Percentiles rank a stretch among this genome's conserved stretches.
These are phyloP conservation scores for Tolypocladium inflatum DNA, from an alignment of 2,329 filamentous ascomycete genomes.

Conservation along the genomic window DNA sequence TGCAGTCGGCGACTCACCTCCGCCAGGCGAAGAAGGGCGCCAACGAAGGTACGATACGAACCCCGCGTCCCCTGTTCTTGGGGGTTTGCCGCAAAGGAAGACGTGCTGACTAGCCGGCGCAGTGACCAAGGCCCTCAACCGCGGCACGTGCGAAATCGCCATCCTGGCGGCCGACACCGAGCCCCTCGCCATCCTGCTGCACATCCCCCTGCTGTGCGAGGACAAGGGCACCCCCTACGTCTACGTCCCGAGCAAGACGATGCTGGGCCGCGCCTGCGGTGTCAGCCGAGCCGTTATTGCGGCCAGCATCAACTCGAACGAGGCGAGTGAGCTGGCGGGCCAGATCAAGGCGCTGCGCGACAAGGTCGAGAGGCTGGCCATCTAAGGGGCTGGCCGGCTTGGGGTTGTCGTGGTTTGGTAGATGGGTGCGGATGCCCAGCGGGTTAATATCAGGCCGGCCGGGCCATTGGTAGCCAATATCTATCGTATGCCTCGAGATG, in stretches of 20 bases:
- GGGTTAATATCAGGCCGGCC: not conserved
- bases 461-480: not conserved
- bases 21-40: slow-evolving; percentile 83
- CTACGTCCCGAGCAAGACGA: slow-evolving; percentile 69
- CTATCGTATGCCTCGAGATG: not conserved
- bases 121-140: slow-evolving; percentile 77
- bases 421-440: not conserved
- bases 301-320: slow-evolving; percentile 82
- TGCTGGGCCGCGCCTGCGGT: slow-evolving; percentile 81
- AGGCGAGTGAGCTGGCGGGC: slow-evolving; percentile 74
- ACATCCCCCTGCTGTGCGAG: slow-evolving; percentile 82
- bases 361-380: slow-evolving; percentile 92
- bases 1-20: slow-evolving; percentile 59
- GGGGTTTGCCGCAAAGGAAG: not conserved
- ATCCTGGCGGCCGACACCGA: slow-evolving; percentile 82
- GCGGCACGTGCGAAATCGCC: slow-evolving; percentile 82
- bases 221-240: slow-evolving; percentile 61
- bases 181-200: slow-evolving; percentile 79
- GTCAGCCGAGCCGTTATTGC: slow-evolving; percentile 83
- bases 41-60: slow-evolving; percentile 49
- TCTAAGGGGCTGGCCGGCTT: slow-evolving; percentile 44
- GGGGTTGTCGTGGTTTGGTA: not conserved
- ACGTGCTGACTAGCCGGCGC: slow-evolving; percentile 5
- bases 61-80: no score
- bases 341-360: slow-evolving; percentile 87